Evolutionary conservation across 768 basidiomycete genomes (phyloP), one percentile per base, ranked within the genome.

Genomic region (Leccinum pellstonianum): DNA sequence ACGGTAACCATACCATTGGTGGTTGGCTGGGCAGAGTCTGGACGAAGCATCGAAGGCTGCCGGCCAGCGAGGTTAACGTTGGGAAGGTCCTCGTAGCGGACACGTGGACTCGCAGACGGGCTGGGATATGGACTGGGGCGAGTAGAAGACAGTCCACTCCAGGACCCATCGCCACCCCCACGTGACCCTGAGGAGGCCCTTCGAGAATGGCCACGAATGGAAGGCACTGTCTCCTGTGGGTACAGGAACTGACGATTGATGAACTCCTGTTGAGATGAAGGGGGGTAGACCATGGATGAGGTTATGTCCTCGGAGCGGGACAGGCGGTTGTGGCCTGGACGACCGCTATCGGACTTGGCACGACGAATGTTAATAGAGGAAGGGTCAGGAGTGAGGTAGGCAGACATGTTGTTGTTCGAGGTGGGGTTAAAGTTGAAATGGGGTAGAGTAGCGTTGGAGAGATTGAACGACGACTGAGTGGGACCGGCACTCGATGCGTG

Each of bases 71-170:
- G 73, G 3, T 68, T 6, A 19, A 71, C 68, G 41, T 54, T 70
- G 49, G 78, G 77, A n/a, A 88, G 76, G 31, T 86, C 82, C 4
- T 77, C 73, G 66, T 84, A 81, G 7, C 77, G 72, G 2, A 79
- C 77, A 25, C 82, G 77, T 23, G 88, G 88, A 55, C 83, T 85
- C 5, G 86, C 86, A 38, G 84, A 83, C 17, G 88, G 88, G 49
- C 81, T 83, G 0, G 88, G 88, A 68, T 87, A 91, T 3, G 86
- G 90, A 53, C 80, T 85, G 2, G 82, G 73, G 2, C 86, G 77
- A 43, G 64, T 67, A 31, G 78, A 79, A 14, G 68, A 69, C 55
- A 70, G 58, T 11, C 70, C 74, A 29, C 77, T 74, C 74, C 76
- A 75, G 11, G 63, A 55, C 31, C 71, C 63, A 5, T 70, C 70